Conservation (phyloP, 192 early-diverging fungal species). For the Martensiomyces pterosporus region DNA sequence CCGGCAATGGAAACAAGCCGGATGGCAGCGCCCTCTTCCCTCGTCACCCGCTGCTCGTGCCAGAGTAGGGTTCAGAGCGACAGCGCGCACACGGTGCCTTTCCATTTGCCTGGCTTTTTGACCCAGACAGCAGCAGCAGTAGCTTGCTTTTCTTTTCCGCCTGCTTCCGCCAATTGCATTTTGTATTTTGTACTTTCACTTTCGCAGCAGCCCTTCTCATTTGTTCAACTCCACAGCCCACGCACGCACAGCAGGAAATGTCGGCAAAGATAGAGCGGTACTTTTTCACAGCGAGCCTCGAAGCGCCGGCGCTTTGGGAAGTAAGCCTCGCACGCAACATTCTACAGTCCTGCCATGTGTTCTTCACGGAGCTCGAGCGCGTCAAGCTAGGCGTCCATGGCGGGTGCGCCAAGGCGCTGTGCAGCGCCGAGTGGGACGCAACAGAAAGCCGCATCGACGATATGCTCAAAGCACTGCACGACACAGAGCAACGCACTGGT, state of each 20-base stretch:
- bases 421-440: constrained; percentile 14
- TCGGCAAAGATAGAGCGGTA: constrained; percentile 19
- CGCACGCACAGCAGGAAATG: too few species aligned
- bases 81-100: too few species aligned
- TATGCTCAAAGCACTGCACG: constrained; percentile 12
- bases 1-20: too few species aligned
- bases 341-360: constrained; percentile 26
- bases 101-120: too few species aligned
- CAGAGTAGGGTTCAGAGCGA: too few species aligned
- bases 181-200: too few species aligned
- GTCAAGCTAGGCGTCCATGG: constrained; percentile 10
- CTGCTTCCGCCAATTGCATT: too few species aligned
- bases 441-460: constrained; percentile 10
- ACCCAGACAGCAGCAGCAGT: too few species aligned
- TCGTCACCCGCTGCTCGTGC: too few species aligned
- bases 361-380: constrained; percentile 22
- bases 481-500: neutral
- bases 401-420: constrained; percentile 4
- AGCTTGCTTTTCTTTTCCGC: too few species aligned
- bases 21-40: too few species aligned
- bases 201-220: neutral
- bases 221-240: neutral
- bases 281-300: constrained; percentile 2
- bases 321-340: constrained; percentile 17
- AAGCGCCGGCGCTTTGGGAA: constrained; percentile 4